A percentile compares a stretch with the other conserved stretches of the same genome.
Evolutionary conservation across 2,329 filamentous ascomycete species (phyloP).

Genomic region (Aspergillus latus): DNA sequence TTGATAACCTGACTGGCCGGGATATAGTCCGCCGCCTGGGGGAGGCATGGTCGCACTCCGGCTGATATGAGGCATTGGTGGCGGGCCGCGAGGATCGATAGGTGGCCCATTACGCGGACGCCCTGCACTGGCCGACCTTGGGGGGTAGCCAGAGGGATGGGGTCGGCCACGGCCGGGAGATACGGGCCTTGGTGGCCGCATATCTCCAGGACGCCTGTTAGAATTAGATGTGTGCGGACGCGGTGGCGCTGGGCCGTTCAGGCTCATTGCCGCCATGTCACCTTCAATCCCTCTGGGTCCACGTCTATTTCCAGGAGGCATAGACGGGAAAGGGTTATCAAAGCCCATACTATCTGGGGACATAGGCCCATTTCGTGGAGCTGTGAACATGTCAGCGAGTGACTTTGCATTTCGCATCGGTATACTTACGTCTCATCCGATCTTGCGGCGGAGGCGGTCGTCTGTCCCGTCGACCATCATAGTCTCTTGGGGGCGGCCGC

Average conservation of each 20-base stretch:
- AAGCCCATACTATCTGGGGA: slow-evolving; percentile 42
- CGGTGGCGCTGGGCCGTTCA: slow-evolving; percentile 32
- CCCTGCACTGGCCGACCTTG: slow-evolving; percentile 29
- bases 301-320: slow-evolving; percentile 29
- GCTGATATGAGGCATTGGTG: slow-evolving; percentile 30
- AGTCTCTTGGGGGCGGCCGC: slow-evolving; percentile 27
- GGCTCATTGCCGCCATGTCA: slow-evolving; percentile 41
- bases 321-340: slow-evolving; percentile 54
- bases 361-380: slow-evolving; percentile 33
- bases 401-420: neutral
- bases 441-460: slow-evolving; percentile 33
- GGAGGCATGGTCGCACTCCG: slow-evolving; percentile 42
- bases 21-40: slow-evolving; percentile 28
- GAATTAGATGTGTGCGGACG: slow-evolving; percentile 43
- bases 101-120: slow-evolving; percentile 30
- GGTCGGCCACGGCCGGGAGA: slow-evolving; percentile 26
- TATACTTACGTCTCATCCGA: slow-evolving; percentile 35
- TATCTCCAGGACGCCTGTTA: slow-evolving; percentile 30
- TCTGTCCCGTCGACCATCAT: slow-evolving; percentile 28
- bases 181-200: slow-evolving; percentile 28
- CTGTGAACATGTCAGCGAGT: slow-evolving; percentile 12
- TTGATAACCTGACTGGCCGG: slow-evolving; percentile 36
- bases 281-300: slow-evolving; percentile 37
- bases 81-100: slow-evolving; percentile 27
- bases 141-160: slow-evolving; percentile 24